These are phyloP conservation scores for Linanthus parryae DNA, from an alignment of 148 eudicot species.

Conservation along the genomic window DNA sequence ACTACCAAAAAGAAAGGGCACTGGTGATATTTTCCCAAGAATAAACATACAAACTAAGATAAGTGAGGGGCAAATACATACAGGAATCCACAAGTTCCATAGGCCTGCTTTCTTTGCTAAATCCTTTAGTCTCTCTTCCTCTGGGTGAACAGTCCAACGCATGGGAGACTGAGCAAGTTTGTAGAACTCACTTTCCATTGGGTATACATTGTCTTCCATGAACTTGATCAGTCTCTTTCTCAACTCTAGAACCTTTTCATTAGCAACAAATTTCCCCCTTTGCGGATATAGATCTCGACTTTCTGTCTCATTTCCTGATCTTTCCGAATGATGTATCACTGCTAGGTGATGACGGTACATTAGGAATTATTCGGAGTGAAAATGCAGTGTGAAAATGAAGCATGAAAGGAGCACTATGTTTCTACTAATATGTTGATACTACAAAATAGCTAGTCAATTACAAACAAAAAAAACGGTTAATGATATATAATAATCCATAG, in stretches of 20 bases:
- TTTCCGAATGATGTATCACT: constrained; percentile 16
- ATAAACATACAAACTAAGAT: neutral
- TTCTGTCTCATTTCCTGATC: constrained; percentile 21
- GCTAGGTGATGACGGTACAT: constrained; percentile 1
- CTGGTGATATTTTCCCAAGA: too few relatives aligned
- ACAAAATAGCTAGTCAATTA: neutral
- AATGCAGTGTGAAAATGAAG: too few relatives aligned
- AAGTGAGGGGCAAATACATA: constrained; percentile 27
- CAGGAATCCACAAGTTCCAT: constrained; percentile 93
- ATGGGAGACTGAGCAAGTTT: constrained; percentile 57
- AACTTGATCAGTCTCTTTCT: constrained; percentile 60
- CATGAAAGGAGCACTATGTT: too few relatives aligned
- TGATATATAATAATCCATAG: too few relatives aligned
- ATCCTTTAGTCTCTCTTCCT: constrained; percentile 81
- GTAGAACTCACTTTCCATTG: constrained; percentile 72
- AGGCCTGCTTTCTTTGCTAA: constrained; percentile 83
- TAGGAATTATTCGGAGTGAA: neutral
- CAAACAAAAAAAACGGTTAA: neutral
- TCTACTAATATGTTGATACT: too few relatives aligned
- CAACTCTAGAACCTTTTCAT: constrained; percentile 48
- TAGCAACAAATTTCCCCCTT: constrained; percentile 59
- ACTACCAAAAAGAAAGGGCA: too few relatives aligned
- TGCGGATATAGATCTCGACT: constrained; percentile 23
- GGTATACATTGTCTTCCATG: constrained; percentile 81
- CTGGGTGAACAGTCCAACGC: constrained; percentile 91